These are phyloP conservation scores for Biscutella laevigata DNA, from an alignment of 441 rosid species.

Conservation along the genomic window DNA sequence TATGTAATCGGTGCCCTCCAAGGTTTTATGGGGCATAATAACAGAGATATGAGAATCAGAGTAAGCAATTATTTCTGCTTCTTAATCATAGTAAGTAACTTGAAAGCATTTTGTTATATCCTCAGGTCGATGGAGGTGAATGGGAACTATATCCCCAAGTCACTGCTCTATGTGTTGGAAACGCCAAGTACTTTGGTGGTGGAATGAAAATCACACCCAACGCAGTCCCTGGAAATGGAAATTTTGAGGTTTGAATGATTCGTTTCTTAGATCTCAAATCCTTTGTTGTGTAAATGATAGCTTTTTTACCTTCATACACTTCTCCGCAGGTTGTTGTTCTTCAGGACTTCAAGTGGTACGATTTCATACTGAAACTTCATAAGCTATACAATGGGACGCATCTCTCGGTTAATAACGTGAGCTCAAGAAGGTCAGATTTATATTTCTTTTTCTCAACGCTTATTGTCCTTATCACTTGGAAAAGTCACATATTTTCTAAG, in stretches of 20 bases:
- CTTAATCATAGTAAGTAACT: slow-evolving; percentile 3
- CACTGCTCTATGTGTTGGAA: slow-evolving; percentile 86
- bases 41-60: slow-evolving; percentile 74
- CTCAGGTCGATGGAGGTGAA: slow-evolving; percentile 67
- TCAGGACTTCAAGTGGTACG: slow-evolving; percentile 90
- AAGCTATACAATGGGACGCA: slow-evolving; percentile 81
- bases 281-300: not conserved
- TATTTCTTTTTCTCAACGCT: not conserved
- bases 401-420: slow-evolving; percentile 58
- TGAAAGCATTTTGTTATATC: slow-evolving; percentile 12
- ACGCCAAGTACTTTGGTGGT: slow-evolving; percentile 92
- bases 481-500: not conserved
- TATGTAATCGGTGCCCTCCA: slow-evolving; percentile 83
- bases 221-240: slow-evolving; percentile 69
- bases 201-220: slow-evolving; percentile 96
- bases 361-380: slow-evolving; percentile 65
- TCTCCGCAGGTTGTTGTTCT: slow-evolving; percentile 70
- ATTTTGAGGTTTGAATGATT: slow-evolving; percentile 54
- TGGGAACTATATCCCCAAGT: slow-evolving; percentile 74
- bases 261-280: not conserved
- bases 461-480: not conserved
- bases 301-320: slow-evolving; percentile 14
- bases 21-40: slow-evolving; percentile 74
- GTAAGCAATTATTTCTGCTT: slow-evolving; percentile 27
- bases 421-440: slow-evolving; percentile 52